Evolutionary conservation across 2,329 filamentous ascomycete genomes (phyloP).

Genomic region (Pestalotiopsis fici): DNA sequence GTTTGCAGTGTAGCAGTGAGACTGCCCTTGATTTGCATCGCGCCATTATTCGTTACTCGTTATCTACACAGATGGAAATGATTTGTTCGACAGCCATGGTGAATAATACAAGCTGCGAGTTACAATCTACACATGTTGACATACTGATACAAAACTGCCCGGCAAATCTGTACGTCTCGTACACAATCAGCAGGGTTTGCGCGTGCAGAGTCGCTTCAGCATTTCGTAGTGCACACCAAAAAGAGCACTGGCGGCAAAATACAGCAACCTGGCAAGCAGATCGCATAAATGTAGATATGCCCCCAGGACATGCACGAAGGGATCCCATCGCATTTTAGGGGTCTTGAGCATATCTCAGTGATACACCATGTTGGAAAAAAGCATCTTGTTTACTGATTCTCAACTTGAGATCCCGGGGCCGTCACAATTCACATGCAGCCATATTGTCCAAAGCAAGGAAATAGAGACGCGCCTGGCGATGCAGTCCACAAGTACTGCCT

Average conservation of each 20-base stretch:
- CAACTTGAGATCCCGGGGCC: neutral
- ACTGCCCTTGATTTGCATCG: neutral
- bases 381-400: neutral
- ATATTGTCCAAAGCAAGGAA: neutral
- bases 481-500: neutral
- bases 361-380: neutral
- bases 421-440: neutral
- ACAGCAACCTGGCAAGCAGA: neutral
- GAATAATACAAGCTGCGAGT: neutral
- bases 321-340: neutral
- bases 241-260: neutral
- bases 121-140: neutral
- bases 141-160: neutral
- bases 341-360: neutral
- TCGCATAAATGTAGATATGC: neutral
- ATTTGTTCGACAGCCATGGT: neutral
- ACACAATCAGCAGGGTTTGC: neutral
- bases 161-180: neutral
- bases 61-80: neutral
- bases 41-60: neutral
- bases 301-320: neutral
- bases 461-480: neutral
- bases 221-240: neutral
- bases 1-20: neutral
- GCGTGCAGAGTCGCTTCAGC: neutral